Base-by-base conservation (phyloP, 306 rosid species). In the Medicago arabica region DNA sequence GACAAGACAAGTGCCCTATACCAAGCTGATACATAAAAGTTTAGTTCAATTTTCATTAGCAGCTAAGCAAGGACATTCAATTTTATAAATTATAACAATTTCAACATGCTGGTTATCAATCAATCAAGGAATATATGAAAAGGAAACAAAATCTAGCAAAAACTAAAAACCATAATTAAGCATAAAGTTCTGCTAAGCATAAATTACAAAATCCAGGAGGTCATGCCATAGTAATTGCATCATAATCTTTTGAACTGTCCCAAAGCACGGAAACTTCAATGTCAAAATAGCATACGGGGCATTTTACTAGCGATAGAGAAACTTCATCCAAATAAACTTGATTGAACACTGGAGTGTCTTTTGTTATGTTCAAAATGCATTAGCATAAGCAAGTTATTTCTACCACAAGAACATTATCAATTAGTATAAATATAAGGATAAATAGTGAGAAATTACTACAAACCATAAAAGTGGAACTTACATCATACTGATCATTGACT, bases 401-500 rank as follows among this genome's bases (percentile, higher is more conserved):
- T 34, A 34, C 1, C 38, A 34, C 6, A 34, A 34, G 38, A 34
- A 5, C 38, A 51, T 1, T 62, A 70, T 41, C 60, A 50, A 12
- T 11, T 16, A 2, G 8, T 8, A 7, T 2, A 69, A 51, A 74
- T 46, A 8, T 31, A 41, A 1, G 16, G 10, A 16, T 51, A 16
- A 51, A 16, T 2, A 51, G 16, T 51, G 7, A 34, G 7, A 4
- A 34, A 3, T 54, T 2, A 16, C 38, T 43, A 11, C 12, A 61
- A 74, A 74, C 11, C 41, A 59, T 34, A 7, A 59, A 64, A 9
- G 25, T 8, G 16, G 18, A 67, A 81, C 98, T 81, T 85, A 95
- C 99, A 79, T 95, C 99, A 77, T 95, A 95, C 69, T 95, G 99
- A 82, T 95, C 97, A 41, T 92, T 80, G 87, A 92, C 97, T 71